Conservation (phyloP, 495 filamentous ascomycete species). For the Annulohypoxylon moriforme region DNA sequence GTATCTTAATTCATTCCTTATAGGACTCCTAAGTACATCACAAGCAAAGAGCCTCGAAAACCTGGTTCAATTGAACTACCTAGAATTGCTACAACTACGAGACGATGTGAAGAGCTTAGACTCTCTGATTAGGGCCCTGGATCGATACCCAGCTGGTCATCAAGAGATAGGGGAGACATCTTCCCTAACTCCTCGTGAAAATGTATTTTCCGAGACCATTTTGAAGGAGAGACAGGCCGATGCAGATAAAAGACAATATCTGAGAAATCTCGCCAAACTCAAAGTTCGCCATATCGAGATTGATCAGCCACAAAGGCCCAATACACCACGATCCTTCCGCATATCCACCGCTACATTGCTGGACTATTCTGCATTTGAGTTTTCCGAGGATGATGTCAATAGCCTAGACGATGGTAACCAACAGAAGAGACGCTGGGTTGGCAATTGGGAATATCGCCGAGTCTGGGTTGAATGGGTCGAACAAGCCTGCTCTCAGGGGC, state of each 20-base stretch:
- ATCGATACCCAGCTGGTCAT: background rate
- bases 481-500: too few relatives aligned
- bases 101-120: constrained; percentile 9
- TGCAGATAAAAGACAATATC: background rate
- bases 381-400: too few relatives aligned
- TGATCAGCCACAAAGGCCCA: background rate
- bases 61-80: background rate
- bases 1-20: background rate
- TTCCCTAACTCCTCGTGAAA: too few relatives aligned
- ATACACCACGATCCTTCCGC: background rate
- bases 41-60: background rate
- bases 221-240: background rate
- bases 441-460: background rate
- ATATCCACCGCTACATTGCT: background rate
- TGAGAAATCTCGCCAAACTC: background rate
- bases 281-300: constrained; percentile 18
- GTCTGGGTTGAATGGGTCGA: constrained; percentile 26
- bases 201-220: too few relatives aligned
- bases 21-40: background rate
- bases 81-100: constrained; percentile 3
- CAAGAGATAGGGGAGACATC: too few relatives aligned
- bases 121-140: constrained; percentile 1
- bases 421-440: background rate
- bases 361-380: background rate
- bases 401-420: too few relatives aligned